phyloP scores from a whole-genome alignment of 2,329 filamentous ascomycete species.

The Proliferodiscus dingleyae region DNA sequence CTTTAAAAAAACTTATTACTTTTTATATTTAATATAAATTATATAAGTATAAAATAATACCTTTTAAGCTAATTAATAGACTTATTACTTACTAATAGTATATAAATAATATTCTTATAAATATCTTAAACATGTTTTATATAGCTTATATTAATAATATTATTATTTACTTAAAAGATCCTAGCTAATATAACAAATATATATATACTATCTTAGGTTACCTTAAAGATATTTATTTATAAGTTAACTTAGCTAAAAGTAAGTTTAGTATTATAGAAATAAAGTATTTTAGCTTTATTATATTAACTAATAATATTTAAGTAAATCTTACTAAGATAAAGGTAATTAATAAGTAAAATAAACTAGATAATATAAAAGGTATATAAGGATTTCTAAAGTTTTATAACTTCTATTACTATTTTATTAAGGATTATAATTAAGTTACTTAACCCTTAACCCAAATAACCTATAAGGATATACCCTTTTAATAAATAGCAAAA shows the following conservation, averaged over 20 bases:
- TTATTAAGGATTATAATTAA: background rate
- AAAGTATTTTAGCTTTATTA: background rate
- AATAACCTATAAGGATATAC: too few relatives aligned
- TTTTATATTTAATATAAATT: conserved; percentile 21
- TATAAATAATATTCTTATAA: conserved; percentile 15
- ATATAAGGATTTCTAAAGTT: background rate
- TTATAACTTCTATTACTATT: background rate
- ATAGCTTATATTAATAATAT: conserved; percentile 1
- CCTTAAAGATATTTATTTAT: background rate
- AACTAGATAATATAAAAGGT: background rate
- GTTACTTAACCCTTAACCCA: too few relatives aligned
- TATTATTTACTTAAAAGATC: background rate
- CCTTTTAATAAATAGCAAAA: too few relatives aligned
- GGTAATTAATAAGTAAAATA: background rate
- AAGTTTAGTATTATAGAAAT: background rate
- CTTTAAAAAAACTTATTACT: conserved; percentile 18
- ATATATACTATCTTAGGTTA: background rate
- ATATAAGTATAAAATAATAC: conserved; percentile 29
- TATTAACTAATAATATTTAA: background rate
- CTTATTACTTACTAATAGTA: conserved; percentile 13
- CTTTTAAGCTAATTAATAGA: conserved; percentile 26
- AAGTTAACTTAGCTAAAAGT: background rate
- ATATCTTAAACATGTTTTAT: conserved; percentile 13
- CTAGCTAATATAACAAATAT: background rate
- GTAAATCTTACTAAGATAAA: background rate